phyloP scores from a whole-genome alignment of 345 rosid genomes.

The Barbarea vulgaris region DNA sequence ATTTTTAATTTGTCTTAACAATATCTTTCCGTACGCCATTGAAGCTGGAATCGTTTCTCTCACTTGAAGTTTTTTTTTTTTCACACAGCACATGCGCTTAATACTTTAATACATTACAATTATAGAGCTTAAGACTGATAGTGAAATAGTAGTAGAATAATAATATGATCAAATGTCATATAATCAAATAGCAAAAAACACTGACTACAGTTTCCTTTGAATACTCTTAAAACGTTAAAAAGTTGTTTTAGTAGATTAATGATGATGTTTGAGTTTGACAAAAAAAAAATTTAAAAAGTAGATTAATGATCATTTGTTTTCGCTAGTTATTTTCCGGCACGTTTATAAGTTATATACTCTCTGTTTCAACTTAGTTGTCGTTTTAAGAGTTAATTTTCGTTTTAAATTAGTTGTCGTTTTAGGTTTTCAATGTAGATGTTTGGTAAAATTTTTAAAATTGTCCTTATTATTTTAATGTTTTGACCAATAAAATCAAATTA shows the following conservation, averaged over 20 bases:
- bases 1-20: conserved; percentile 3
- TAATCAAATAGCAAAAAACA: neutral
- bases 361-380: no score
- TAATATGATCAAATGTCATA: neutral
- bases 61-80: neutral
- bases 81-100: conserved; percentile 15
- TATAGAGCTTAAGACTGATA: neutral
- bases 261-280: no score
- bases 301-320: neutral
- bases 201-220: neutral
- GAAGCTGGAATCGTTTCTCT: conserved; percentile 31
- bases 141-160: no score
- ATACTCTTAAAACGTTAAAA: neutral
- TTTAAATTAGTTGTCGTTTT: no score
- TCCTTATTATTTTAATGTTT: no score
- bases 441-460: no score
- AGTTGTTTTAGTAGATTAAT: no score
- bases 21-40: conserved; percentile 24
- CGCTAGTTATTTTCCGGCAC: neutral
- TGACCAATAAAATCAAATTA: no score
- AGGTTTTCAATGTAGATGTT: no score
- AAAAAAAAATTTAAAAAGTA: no score
- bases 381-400: no score
- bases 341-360: no score
- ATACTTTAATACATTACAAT: neutral